A percentile compares a stretch with the other conserved stretches of the same genome.
Conservation (phyloP, 352 stramenopile species). For the Pythium sp. region DNA sequence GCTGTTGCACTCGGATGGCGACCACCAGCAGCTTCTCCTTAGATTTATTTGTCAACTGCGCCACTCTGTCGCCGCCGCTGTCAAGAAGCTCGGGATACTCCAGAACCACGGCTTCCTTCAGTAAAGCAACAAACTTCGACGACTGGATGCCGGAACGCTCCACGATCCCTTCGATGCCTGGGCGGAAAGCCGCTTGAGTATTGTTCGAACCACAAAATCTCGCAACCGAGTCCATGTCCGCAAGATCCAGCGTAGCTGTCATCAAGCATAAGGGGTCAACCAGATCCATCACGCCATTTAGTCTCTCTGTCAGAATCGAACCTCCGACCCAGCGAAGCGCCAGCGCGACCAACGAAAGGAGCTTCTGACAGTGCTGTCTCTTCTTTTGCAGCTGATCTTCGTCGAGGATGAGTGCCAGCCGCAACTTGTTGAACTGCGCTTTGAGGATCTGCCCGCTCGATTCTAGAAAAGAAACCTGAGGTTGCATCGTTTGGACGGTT, state of each 20-base stretch:
- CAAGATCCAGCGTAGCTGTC: background rate
- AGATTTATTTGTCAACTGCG: background rate
- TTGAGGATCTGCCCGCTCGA: background rate
- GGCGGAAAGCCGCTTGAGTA: background rate
- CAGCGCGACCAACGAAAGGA: background rate
- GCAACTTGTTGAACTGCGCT: background rate
- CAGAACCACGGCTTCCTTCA: background rate
- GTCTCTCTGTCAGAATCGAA: background rate
- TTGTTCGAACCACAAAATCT: background rate
- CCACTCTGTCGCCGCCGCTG: background rate
- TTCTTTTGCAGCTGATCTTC: background rate
- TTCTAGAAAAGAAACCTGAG: background rate
- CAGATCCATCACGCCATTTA: background rate
- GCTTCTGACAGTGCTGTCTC: background rate
- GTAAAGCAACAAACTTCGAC: background rate
- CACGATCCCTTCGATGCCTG: background rate
- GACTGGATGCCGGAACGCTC: background rate
- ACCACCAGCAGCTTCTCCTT: background rate
- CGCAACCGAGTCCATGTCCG: background rate
- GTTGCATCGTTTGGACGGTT: background rate
- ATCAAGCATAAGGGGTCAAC: background rate
- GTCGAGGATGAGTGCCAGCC: background rate
- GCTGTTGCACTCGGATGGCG: background rate
- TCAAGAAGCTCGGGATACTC: background rate
- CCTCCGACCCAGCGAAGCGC: background rate